These are phyloP conservation scores for Phytophthora boehmeriae DNA, from an alignment of 352 stramenopile genomes.

Conservation along the genomic window DNA sequence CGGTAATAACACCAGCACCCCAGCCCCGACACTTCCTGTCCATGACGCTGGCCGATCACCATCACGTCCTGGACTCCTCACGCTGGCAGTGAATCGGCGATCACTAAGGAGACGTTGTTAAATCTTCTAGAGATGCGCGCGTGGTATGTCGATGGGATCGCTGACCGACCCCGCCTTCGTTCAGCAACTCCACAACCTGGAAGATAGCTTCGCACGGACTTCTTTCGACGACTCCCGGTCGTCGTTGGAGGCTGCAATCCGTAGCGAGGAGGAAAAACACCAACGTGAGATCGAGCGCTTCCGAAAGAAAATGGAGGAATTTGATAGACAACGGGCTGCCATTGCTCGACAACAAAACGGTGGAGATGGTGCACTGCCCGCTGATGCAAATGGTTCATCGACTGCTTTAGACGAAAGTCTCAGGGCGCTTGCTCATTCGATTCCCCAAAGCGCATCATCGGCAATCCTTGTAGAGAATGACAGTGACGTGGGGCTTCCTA, in stretches of 20 bases:
- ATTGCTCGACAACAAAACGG: slow-evolving; percentile 66
- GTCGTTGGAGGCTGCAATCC: slow-evolving; percentile 72
- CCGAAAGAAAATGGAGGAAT: slow-evolving; percentile 83
- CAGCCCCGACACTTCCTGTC: slow-evolving; percentile 18
- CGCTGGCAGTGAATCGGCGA: slow-evolving; percentile 47
- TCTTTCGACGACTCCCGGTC: slow-evolving; percentile 75
- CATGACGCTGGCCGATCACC: slow-evolving; percentile 44
- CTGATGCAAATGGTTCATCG: slow-evolving; percentile 33
- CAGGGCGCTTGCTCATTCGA: slow-evolving; percentile 15
- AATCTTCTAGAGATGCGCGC: slow-evolving; percentile 49
- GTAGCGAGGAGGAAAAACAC: slow-evolving; percentile 83
- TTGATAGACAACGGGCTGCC: slow-evolving; percentile 78
- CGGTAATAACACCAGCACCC: slow-evolving; percentile 33
- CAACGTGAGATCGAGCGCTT: slow-evolving; percentile 85
- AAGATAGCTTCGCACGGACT: slow-evolving; percentile 60
- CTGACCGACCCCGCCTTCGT: slow-evolving; percentile 57
- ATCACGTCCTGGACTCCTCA: slow-evolving; percentile 39
- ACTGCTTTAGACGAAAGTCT: slow-evolving; percentile 35
- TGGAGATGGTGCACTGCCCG: slow-evolving; percentile 26
- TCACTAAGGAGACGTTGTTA: slow-evolving; percentile 49
- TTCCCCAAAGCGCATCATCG: slow-evolving; percentile 17
- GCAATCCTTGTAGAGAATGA: slow-evolving; percentile 31
- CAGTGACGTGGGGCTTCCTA: slow-evolving; percentile 29
- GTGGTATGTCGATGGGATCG: slow-evolving; percentile 69
- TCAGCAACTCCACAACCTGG: slow-evolving; percentile 66